Evolutionary conservation across 345 rosid species (phyloP), one percentile per base, ranked within the genome.

Genomic region (Toxicodendron radicans): DNA sequence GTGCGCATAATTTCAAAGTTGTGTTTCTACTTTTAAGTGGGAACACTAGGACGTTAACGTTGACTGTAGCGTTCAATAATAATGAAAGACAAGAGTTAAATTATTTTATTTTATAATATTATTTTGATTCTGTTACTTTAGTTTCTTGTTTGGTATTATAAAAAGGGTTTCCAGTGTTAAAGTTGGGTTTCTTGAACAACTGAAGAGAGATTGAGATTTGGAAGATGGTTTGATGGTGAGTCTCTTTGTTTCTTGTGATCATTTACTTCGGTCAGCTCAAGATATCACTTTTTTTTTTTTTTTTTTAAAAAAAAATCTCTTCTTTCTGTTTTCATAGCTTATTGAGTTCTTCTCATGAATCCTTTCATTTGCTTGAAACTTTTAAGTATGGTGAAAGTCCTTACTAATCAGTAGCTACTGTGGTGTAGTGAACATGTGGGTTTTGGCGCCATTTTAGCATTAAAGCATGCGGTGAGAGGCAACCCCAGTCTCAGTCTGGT

Each of bases 11-110:
- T 48, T 74, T 70, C 51, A 57, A 71, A 58, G 66, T 35, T 49
- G 18, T 48, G 61, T 68, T 27, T 27, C 23, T 54, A 27, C 75
- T 78, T 73, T 59, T 49, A 64, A 71, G 76, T 77, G 76, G 73
- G 76, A 80, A 77, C 83, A 69, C 66, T 38, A 0, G 32, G 78
- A 80, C 72, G 64, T 70, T 58, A 70, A 69, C 70, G 54, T 64
- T 68, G 80, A 73, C 83, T 73, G 75, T 71, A 33, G 83, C 54
- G 46, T 62, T 59, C 57, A 0, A 14, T 10, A 2, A 7, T 3
- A 51, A 51, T 13, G 18, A 51, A 13, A 16, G 18, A 16, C 16
- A 18, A 24, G n/a, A n/a, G 60, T 54, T 17, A 54, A 49, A 66
- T 74, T 63, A 32, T 61, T 58, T n/a, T 68, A 12, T 41, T 57